phyloP scores from a whole-genome alignment of 2,329 filamentous ascomycete species.

The Neoarthrinium moseri region DNA sequence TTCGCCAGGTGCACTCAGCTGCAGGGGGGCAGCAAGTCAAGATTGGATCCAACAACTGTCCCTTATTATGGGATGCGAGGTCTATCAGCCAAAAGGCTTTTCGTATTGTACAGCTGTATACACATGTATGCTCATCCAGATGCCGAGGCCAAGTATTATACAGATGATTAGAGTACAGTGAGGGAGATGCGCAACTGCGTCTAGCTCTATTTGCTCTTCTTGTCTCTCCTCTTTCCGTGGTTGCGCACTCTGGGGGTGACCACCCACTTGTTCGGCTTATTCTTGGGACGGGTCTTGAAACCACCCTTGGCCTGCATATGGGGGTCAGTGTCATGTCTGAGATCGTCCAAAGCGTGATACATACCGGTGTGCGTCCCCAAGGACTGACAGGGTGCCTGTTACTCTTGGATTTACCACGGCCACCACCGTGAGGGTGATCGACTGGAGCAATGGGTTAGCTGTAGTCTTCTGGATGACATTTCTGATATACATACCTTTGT shows the following conservation, averaged over 20 bases:
- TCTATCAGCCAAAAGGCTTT: slow-evolving; percentile 3
- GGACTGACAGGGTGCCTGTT: slow-evolving; percentile 92
- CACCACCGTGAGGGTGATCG: slow-evolving; percentile 98
- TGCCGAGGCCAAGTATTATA: slow-evolving; percentile 20
- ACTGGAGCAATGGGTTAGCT: slow-evolving; percentile 39
- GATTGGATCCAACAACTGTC: background rate
- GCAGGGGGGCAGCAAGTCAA: background rate
- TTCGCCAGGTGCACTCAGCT: background rate
- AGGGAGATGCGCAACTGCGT: slow-evolving; percentile 6
- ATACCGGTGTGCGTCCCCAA: slow-evolving; percentile 84
- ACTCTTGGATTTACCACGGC: slow-evolving; percentile 98
- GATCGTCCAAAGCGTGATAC: slow-evolving; percentile 39
- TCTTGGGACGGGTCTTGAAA: slow-evolving; percentile 87
- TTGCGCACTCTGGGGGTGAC: slow-evolving; percentile 82
- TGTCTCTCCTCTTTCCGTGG: slow-evolving; percentile 81
- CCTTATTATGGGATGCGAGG: background rate
- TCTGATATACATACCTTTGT: slow-evolving; percentile 64
- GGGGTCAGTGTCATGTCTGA: slow-evolving; percentile 19
- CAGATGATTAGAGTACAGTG: slow-evolving; percentile 26
- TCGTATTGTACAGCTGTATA: slow-evolving; percentile 28
- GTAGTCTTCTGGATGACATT: slow-evolving; percentile 1
- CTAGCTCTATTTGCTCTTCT: slow-evolving; percentile 40
- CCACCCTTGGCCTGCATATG: slow-evolving; percentile 68
- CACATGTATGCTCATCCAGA: slow-evolving; percentile 19
- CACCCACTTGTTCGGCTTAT: slow-evolving; percentile 89